Conservation (phyloP, 148 eudicot species). For the Spergularia marina region DNA sequence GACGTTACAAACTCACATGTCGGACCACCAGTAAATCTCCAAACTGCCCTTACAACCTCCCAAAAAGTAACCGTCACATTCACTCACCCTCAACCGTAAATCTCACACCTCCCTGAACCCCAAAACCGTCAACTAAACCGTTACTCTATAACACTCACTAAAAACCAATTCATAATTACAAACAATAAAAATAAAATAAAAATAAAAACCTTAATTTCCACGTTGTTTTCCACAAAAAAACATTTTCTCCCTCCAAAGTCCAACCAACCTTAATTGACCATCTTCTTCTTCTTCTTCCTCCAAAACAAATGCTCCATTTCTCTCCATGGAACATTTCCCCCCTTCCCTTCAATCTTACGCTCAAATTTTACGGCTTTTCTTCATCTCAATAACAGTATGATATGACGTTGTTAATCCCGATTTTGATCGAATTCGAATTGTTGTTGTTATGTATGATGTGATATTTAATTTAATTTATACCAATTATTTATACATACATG, state of each 20-base stretch:
- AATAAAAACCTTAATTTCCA: neutral
- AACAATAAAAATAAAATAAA: neutral
- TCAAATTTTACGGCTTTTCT: neutral
- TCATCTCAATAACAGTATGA: too few relatives aligned
- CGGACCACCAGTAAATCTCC: too few relatives aligned
- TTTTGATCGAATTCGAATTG: neutral
- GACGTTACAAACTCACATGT: too few relatives aligned
- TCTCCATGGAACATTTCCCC: neutral
- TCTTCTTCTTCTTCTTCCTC: neutral
- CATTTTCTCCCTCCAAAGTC: neutral
- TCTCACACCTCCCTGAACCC: too few relatives aligned
- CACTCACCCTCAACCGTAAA: too few relatives aligned
- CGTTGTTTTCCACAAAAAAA: neutral
- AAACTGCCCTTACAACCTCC: too few relatives aligned
- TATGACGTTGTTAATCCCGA: neutral
- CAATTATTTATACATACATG: neutral
- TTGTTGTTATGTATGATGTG: neutral
- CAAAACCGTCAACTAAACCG: too few relatives aligned
- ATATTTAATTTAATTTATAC: neutral
- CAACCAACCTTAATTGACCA: slow-evolving; percentile 15
- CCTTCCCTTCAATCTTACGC: neutral
- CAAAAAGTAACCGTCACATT: too few relatives aligned
- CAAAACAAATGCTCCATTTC: neutral
- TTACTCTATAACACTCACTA: too few relatives aligned
- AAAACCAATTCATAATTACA: neutral